Evolutionary conservation across 1,284 basidiomycete species (phyloP), one percentile per base, ranked within the genome.

Genomic region (Omphalotus olearius): DNA sequence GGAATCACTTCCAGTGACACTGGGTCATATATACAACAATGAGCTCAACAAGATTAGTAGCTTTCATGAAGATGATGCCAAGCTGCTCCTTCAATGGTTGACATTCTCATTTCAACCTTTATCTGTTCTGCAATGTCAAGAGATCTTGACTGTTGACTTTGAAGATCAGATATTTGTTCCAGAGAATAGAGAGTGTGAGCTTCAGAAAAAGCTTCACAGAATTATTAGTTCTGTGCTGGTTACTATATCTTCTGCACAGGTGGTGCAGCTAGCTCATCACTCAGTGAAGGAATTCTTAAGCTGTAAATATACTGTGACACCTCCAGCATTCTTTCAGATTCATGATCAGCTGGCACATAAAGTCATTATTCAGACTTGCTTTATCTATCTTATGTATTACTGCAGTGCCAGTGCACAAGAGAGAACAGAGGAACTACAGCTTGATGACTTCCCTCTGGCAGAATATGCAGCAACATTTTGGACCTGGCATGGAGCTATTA

Each of bases 261-360:
- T 28, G 6, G 42, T 51, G 14, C 43, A 51, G 23, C 37, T 51
- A 10, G 50, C 43, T 30, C 50, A 45, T 39, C 18, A 20, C 20
- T 51, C 50, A 39, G 50, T 51, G 18, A 51, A 51, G 30, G 50
- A 45, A 6, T 51, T 38, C 20, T 20, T 51, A 7, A 45, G 18
- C 14, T 17, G 18, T n/a, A 35, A 14, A 18, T 28, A 28, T 28
- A 28, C 26, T 28, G 10, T 10, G 10, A 10, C 10, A 28, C 26
- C 26, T 28, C 26, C 26, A 5, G 5, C 26, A 20, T 14, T 39
- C 5, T 45, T 51, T 20, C 6, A 37, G 4, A 23, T 45, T 9
- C 20, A 41, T 33, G 48, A 17, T 17, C 35, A 30, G 13, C 9
- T 51, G 16, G 35, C 42, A 9, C 41, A 50, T 50, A 6, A 38